A percentile compares a stretch with the other conserved stretches of the same genome.
Evolutionary conservation across 805 yeast genomes (phyloP).

Genomic region (Saccharomyces jurei): DNA sequence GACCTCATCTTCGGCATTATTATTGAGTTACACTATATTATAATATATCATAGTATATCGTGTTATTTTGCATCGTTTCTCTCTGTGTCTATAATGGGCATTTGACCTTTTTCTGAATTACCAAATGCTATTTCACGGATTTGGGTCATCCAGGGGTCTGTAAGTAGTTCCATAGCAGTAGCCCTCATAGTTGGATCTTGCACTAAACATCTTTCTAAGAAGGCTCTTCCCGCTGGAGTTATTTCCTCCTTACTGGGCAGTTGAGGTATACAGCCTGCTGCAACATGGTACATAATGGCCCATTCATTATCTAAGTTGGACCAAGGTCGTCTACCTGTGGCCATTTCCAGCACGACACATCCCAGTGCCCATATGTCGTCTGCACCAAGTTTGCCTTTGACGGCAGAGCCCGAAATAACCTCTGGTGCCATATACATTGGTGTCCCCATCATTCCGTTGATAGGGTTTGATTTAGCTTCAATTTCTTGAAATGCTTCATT

Average conservation of each 20-base stretch:
- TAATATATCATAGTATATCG: not conserved
- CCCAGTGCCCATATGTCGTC: conserved; percentile 94
- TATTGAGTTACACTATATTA: not conserved
- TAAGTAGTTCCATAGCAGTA: conserved; percentile 73
- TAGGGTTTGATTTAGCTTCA: not conserved
- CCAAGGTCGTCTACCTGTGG: conserved; percentile 96
- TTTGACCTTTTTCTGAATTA: conserved; percentile 21
- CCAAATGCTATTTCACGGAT: conserved; percentile 66
- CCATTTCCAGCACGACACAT: conserved; percentile 93
- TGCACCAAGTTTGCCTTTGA: conserved; percentile 33
- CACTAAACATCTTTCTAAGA: conserved; percentile 68
- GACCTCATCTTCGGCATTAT: not conserved
- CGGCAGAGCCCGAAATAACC: conserved; percentile 69
- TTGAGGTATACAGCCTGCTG: conserved; percentile 87
- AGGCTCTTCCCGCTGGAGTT: conserved; percentile 61
- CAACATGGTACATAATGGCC: conserved; percentile 98
- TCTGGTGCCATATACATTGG: conserved; percentile 99
- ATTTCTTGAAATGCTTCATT: conserved; percentile 1
- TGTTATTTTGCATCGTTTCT: not conserved
- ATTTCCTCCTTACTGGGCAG: conserved; percentile 74
- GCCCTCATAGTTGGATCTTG: conserved; percentile 76
- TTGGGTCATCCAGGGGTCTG: conserved; percentile 82
- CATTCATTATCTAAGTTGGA: conserved; percentile 91
- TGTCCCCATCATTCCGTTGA: conserved; percentile 60
- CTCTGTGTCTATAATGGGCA: not conserved